Evolutionary conservation across 306 rosid genomes (phyloP).

Genomic region (Inga oerstediana): DNA sequence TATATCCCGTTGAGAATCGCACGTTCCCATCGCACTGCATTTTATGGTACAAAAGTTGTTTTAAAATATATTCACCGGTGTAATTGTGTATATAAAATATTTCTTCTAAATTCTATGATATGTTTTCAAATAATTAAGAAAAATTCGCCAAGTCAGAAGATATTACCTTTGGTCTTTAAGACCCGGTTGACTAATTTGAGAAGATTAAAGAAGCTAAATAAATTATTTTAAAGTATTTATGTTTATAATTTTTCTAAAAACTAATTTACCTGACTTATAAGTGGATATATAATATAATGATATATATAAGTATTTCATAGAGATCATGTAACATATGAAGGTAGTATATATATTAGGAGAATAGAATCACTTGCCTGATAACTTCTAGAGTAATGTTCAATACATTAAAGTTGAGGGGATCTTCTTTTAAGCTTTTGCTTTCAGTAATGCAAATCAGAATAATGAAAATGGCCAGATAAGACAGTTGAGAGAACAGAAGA

Average conservation of each 20-base stretch:
- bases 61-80: not conserved
- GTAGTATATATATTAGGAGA: not conserved
- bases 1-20: slow-evolving; percentile 68
- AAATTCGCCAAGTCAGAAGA: not conserved
- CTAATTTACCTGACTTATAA: too few species aligned
- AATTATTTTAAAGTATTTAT: too few species aligned
- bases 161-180: too few species aligned
- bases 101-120: not conserved
- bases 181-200: too few species aligned
- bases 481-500: slow-evolving; percentile 56
- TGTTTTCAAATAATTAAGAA: not conserved
- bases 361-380: slow-evolving; percentile 36
- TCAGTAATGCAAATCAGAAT: slow-evolving; percentile 70
- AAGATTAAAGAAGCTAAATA: too few species aligned
- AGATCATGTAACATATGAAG: too few species aligned
- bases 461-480: slow-evolving; percentile 51
- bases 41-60: not conserved
- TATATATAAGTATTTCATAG: too few species aligned
- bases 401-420: slow-evolving; percentile 62
- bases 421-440: slow-evolving; percentile 57
- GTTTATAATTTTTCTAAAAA: too few species aligned
- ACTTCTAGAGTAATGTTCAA: slow-evolving; percentile 67
- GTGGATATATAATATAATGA: too few species aligned
- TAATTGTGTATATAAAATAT: not conserved
- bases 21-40: slow-evolving; percentile 82